Base-by-base conservation (phyloP, 352 stramenopile genomes). In the Phytopythium helicoides region DNA sequence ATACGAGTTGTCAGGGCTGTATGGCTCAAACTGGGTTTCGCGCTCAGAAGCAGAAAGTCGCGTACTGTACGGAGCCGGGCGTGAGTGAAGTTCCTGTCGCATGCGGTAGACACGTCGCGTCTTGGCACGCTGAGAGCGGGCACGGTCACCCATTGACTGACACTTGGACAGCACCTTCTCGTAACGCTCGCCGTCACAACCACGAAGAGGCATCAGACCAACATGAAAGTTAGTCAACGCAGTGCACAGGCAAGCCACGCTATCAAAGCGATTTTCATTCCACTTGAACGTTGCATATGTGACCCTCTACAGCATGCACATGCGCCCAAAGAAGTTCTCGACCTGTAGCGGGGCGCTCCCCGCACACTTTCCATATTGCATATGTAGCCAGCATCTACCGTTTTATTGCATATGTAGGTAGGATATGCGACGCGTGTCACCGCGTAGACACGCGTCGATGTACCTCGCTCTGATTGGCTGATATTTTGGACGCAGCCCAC, bases 281-380 rank as follows among this genome's bases (percentile, higher is more conserved):
- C 39, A 31, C 18, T 46, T 46, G 39, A 46, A 46, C 18, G 39
- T 28, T 2, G 19, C 39, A 6, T 46, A 46, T 12, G 7, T n/a
- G 19, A 16, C 19, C 18, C 28, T 46, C 19, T 22, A 46, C 39
- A 46, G 19, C 7, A 31, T 31, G 9, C 39, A 46, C 19, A 46
- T 28, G 19, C 39, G 39, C 16, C 39, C 1, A 11, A 46, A 46
- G 39, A 31, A 46, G 39, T 46, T 46, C 39, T 46, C n/a, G n/a
- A n/a, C n/a, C n/a, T n/a, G n/a, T n/a, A n/a, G n/a, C n/a, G n/a
- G n/a, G n/a, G n/a, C n/a, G n/a, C n/a, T n/a, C n/a, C n/a, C n/a
- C n/a, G n/a, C n/a, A n/a, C n/a, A n/a, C n/a, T n/a, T n/a, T n/a
- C n/a, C n/a, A n/a, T n/a, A n/a, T n/a, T n/a, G n/a, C n/a, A n/a